phyloP scores from a whole-genome alignment of 768 basidiomycete species.

The Clitopilus hobsonii region DNA sequence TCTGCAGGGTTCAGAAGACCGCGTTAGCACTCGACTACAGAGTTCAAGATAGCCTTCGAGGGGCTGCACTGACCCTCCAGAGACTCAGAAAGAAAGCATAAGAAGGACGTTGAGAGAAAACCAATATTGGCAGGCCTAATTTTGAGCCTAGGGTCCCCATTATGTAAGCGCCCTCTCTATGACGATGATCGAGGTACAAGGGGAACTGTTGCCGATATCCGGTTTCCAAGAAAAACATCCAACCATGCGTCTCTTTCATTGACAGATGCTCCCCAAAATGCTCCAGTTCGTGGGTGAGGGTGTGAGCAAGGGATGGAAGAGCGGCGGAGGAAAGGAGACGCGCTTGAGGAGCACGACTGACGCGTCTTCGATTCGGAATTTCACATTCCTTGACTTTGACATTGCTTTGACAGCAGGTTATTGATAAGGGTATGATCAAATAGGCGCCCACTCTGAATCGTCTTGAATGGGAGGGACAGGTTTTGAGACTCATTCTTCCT shows the following conservation, averaged over 20 bases:
- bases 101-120: neutral
- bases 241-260: neutral
- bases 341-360: too few species aligned
- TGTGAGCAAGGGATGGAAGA: neutral
- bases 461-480: too few species aligned
- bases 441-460: too few species aligned
- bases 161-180: slow-evolving; percentile 1
- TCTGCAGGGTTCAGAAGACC: neutral
- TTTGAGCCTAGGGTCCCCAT: neutral
- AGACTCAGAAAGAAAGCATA: neutral
- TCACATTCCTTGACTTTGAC: too few species aligned
- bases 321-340: too few species aligned
- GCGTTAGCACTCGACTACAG: neutral
- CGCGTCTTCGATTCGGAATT: too few species aligned
- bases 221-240: neutral
- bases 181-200: neutral
- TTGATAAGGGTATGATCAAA: too few species aligned
- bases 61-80: neutral
- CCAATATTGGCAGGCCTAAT: neutral
- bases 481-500: too few species aligned
- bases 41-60: neutral
- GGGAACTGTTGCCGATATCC: neutral
- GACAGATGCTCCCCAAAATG: neutral
- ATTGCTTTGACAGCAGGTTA: too few species aligned
- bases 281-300: neutral